These are phyloP conservation scores for Punica granatum DNA, from an alignment of 345 rosid species.

Conservation along the genomic window DNA sequence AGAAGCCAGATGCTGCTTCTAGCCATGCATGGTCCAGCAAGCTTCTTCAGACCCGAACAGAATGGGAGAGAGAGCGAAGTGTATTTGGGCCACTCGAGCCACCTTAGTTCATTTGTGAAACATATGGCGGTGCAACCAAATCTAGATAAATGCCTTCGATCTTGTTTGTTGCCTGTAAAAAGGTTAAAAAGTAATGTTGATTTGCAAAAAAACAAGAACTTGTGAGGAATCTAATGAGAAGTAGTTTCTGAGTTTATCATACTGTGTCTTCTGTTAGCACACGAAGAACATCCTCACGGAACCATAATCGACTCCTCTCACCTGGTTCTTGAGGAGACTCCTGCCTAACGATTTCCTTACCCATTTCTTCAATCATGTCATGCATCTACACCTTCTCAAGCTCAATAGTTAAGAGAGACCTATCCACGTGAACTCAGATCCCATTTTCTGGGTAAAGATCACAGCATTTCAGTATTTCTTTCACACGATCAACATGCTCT, in stretches of 20 bases:
- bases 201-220: too few species aligned
- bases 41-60: neutral
- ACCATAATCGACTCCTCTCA: conserved; percentile 12
- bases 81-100: conserved; percentile 10
- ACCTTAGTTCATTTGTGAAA: conserved; percentile 4
- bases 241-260: neutral
- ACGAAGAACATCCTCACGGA: neutral
- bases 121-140: neutral
- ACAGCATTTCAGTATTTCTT: conserved; percentile 1
- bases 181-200: too few species aligned
- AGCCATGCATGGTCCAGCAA: conserved; percentile 4
- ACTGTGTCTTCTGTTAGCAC: conserved; percentile 8
- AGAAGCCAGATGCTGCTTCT: neutral
- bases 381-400: conserved; percentile 15
- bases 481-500: neutral
- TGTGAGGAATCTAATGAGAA: too few species aligned
- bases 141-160: conserved; percentile 5
- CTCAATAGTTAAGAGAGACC: conserved; percentile 11
- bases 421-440: conserved; percentile 7
- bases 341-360: conserved; percentile 17
- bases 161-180: conserved; percentile 7
- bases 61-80: neutral
- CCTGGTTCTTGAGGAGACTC: conserved; percentile 21
- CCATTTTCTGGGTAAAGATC: conserved; percentile 5
- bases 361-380: conserved; percentile 27